Evolutionary conservation across 1,284 basidiomycete genomes (phyloP), one percentile per base, ranked within the genome.

Genomic region (Ganoderma boninense): DNA sequence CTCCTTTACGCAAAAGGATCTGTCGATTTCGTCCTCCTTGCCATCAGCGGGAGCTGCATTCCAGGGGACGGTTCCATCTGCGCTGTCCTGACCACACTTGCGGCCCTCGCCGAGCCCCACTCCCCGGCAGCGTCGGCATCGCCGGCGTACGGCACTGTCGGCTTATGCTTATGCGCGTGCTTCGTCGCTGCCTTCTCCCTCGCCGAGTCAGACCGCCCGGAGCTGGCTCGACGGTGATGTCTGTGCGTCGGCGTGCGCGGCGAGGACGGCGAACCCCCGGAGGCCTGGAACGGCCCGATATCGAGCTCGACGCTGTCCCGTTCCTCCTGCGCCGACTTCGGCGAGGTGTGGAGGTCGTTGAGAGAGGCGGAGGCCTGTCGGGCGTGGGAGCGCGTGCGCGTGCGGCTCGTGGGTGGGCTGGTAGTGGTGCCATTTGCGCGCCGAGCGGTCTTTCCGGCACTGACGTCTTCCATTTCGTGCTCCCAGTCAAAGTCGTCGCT

Each of bases 401-500:
- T 40, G n/a, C n/a, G 57, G n/a, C 43, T n/a, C 43, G 20, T 20
- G 52, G 56, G 40, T n/a, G 35, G 52, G 32, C 42, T n/a, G 46
- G n/a, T 65, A 26, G 23, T 10, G 44, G 43, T 49, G 49, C 35
- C 46, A 20, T 20, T 40, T 7, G 46, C 13, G 13, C 52, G 54
- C 18, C 46, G 64, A 10, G 61, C 40, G n/a, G 49, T 57, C 62
- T 35, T 70, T 54, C 18, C 35, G 26, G 64, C 20, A 61, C 72
- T 70, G 42, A 80, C 76, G 52, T 79, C 75, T 32, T 76, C 77
- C 70, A 81, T 66, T 68, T 81, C 80, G 69, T 79, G 80, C 32
- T 73, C 75, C 72, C 74, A 75, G 14, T 79, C 78, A 35, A 76
- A 72, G 16, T 81, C 80, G 29, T 80, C 80, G 72, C 78, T 80